A percentile compares a stretch with the other conserved stretches of the same genome.
Evolutionary conservation across 495 filamentous ascomycete species (phyloP).

Genomic region (Saxophila tyrrhenica): DNA sequence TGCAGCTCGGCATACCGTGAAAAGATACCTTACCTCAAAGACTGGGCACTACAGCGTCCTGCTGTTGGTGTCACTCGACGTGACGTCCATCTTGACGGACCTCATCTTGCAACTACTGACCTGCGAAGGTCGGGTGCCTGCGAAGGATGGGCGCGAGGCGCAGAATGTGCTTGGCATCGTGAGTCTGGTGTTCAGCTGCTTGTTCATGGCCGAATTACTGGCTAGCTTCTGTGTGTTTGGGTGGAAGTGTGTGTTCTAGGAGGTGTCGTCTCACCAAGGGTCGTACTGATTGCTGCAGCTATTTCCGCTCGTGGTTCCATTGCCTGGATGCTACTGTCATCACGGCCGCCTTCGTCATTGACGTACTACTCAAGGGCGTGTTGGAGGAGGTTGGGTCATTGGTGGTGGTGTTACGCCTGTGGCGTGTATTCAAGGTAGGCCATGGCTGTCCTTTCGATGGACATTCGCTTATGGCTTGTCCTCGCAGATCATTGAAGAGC

Average conservation of each 20-base stretch:
- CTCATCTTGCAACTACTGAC: slow-evolving; percentile 50
- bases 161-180: slow-evolving; percentile 34
- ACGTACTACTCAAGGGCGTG: slow-evolving; percentile 44
- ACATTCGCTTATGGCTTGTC: no score
- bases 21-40: slow-evolving; percentile 39
- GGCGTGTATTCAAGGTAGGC: slow-evolving; percentile 56
- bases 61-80: slow-evolving; percentile 44
- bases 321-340: slow-evolving; percentile 54
- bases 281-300: slow-evolving; percentile 30
- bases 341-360: slow-evolving; percentile 46
- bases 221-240: slow-evolving; percentile 11
- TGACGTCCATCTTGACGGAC: slow-evolving; percentile 48
- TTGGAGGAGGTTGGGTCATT: slow-evolving; percentile 51
- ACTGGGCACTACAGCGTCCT: slow-evolving; percentile 49
- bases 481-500: slow-evolving; percentile 29
- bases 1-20: neutral
- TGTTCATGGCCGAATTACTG: slow-evolving; percentile 38
- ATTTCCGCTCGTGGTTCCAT: slow-evolving; percentile 51
- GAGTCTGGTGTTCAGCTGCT: slow-evolving; percentile 43
- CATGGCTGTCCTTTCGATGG: no score
- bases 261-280: neutral
- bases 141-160: slow-evolving; percentile 29
- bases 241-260: neutral
- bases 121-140: slow-evolving; percentile 39
- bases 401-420: slow-evolving; percentile 51